Evolutionary conservation across 805 yeast species (phyloP).

Genomic region (Starmerella etchellsii): DNA sequence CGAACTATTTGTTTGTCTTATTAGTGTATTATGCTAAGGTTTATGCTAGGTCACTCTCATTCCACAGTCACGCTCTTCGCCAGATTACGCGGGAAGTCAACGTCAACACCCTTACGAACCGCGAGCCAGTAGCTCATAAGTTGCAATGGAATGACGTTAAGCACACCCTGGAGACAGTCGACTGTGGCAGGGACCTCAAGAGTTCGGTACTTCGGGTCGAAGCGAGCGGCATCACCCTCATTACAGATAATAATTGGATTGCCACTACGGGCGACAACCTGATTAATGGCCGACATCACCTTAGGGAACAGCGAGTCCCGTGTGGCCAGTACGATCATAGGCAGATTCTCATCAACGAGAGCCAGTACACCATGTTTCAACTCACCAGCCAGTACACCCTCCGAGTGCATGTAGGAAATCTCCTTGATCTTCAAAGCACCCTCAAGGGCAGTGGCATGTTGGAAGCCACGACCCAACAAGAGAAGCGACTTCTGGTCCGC

Average conservation of each 20-base stretch:
- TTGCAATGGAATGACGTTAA: slow-evolving; percentile 89
- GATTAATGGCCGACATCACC: slow-evolving; percentile 89
- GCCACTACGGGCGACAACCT: slow-evolving; percentile 94
- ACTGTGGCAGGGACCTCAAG: slow-evolving; percentile 90
- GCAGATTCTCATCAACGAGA: slow-evolving; percentile 82
- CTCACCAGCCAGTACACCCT: slow-evolving; percentile 98
- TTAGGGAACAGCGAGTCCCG: slow-evolving; percentile 93
- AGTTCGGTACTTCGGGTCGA: slow-evolving; percentile 32
- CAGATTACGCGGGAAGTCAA: slow-evolving; percentile 96
- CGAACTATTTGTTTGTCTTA: not conserved
- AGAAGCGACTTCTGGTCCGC: slow-evolving; percentile 75
- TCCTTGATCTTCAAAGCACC: slow-evolving; percentile 98
- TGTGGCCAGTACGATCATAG: slow-evolving; percentile 92
- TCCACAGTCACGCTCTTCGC: slow-evolving; percentile 98
- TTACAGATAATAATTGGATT: slow-evolving; percentile 89
- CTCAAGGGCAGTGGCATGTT: slow-evolving; percentile 91
- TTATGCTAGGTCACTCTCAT: no score
- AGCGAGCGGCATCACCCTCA: slow-evolving; percentile 47
- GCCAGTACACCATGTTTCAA: slow-evolving; percentile 97
- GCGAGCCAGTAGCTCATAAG: slow-evolving; percentile 96
- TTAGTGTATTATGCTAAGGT: not conserved
- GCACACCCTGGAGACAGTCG: slow-evolving; percentile 92
- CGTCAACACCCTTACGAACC: slow-evolving; percentile 85
- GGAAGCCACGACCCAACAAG: slow-evolving; percentile 94
- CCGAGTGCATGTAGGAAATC: slow-evolving; percentile 97